phyloP scores from a whole-genome alignment of 2,329 filamentous ascomycete genomes.

The Trichophyton verrucosum region DNA sequence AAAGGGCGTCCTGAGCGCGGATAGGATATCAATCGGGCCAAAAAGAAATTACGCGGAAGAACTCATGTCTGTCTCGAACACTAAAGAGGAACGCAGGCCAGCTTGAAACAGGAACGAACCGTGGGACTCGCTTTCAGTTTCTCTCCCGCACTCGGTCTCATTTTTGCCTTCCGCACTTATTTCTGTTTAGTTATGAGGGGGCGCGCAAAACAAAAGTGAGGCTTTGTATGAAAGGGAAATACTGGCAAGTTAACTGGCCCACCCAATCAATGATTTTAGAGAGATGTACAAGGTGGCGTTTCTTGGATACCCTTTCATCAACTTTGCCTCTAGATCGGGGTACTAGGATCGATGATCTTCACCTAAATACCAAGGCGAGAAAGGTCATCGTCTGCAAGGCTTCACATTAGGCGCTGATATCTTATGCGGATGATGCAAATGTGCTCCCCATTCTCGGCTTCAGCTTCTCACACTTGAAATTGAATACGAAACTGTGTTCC shows the following conservation, averaged over 20 bases:
- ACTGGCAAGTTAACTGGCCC: background rate
- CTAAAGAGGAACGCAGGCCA: background rate
- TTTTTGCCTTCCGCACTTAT: background rate
- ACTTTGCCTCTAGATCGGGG: background rate
- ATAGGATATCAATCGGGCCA: background rate
- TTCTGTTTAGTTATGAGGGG: background rate
- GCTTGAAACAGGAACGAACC: conserved; percentile 1
- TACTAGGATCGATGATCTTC: conserved; percentile 1
- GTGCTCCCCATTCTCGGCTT: background rate
- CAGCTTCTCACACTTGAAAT: background rate
- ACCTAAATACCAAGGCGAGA: background rate
- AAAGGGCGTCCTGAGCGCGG: background rate
- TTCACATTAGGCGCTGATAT: background rate
- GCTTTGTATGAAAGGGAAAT: background rate
- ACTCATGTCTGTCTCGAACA: background rate
- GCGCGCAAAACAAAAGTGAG: background rate
- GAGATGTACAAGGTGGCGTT: background rate
- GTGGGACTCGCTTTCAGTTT: background rate
- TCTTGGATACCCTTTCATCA: background rate
- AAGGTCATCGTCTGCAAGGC: background rate
- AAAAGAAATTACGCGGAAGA: conserved; percentile 3
- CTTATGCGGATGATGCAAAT: background rate
- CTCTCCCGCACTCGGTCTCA: background rate
- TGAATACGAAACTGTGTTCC: conserved; percentile 1
- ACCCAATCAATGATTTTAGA: background rate